Evolutionary conservation across 2,329 filamentous ascomycete species (phyloP).

Genomic region (Diaporthe ampelina): DNA sequence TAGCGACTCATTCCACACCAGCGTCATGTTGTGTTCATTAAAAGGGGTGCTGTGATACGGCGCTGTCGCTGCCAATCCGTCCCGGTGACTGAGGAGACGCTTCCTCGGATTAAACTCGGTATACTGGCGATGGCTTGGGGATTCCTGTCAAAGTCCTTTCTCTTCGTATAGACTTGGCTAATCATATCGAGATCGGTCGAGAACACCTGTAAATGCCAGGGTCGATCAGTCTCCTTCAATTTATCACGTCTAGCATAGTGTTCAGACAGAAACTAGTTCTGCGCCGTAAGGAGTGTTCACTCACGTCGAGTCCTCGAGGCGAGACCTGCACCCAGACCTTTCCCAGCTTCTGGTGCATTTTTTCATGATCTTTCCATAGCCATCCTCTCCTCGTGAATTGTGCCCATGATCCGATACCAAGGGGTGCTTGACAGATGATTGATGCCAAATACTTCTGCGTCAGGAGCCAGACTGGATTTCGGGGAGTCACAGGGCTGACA

Average conservation of each 20-base stretch:
- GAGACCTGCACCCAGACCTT: slow-evolving; percentile 6
- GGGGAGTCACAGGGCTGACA: neutral
- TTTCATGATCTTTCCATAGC: slow-evolving; percentile 1
- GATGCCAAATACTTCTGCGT: neutral
- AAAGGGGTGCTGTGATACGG: slow-evolving; percentile 25
- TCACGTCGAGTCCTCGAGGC: neutral
- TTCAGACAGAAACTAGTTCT: no score
- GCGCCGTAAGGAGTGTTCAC: neutral
- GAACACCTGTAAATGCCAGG: neutral
- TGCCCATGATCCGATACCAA: slow-evolving; percentile 6
- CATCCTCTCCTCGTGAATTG: neutral
- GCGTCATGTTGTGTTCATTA: slow-evolving; percentile 21
- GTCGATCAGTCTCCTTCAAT: neutral
- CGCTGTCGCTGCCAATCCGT: slow-evolving; percentile 31
- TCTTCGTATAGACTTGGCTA: slow-evolving; percentile 12
- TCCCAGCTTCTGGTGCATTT: neutral
- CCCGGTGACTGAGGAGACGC: slow-evolving; percentile 7
- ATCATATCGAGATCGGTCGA: neutral
- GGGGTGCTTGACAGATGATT: slow-evolving; percentile 2
- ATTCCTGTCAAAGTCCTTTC: slow-evolving; percentile 10
- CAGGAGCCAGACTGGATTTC: slow-evolving; percentile 16
- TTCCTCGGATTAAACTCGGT: neutral
- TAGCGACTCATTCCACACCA: slow-evolving; percentile 19
- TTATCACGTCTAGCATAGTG: neutral
- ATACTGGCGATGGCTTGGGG: neutral